phyloP scores from a whole-genome alignment of 768 basidiomycete genomes.

The Pleurotus cornucopiae region DNA sequence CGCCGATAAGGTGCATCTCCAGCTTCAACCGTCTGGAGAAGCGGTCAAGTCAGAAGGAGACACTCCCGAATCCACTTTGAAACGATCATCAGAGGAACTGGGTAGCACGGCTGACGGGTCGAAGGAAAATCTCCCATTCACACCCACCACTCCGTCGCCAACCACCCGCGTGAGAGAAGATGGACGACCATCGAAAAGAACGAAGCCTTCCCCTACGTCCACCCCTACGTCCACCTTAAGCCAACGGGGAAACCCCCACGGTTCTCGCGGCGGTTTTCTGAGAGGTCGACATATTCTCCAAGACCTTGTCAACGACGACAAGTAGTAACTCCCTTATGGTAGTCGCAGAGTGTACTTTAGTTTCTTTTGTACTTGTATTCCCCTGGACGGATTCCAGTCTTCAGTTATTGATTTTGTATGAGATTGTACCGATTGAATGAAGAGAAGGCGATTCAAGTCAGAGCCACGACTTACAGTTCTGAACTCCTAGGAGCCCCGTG shows the following conservation, averaged over 20 bases:
- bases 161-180: no score
- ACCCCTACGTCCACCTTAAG: neutral
- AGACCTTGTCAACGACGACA: constrained; percentile 1
- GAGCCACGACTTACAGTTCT: no score
- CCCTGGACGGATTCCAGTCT: no score
- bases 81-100: neutral
- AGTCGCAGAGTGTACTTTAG: no score
- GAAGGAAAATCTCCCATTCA: neutral
- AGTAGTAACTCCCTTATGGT: neutral
- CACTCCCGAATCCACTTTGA: neutral
- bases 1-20: constrained; percentile 49
- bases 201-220: neutral
- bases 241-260: neutral
- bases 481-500: no score
- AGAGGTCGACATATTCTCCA: neutral
- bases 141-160: neutral
- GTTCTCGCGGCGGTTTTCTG: neutral
- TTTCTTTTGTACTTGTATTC: no score
- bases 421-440: no score
- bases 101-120: neutral
- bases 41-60: neutral
- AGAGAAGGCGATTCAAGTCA: no score
- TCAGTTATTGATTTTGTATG: no score
- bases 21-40: neutral
- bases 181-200: neutral